Evolutionary conservation across 345 rosid species (phyloP).

Genomic region (Bruguiera parviflora): DNA sequence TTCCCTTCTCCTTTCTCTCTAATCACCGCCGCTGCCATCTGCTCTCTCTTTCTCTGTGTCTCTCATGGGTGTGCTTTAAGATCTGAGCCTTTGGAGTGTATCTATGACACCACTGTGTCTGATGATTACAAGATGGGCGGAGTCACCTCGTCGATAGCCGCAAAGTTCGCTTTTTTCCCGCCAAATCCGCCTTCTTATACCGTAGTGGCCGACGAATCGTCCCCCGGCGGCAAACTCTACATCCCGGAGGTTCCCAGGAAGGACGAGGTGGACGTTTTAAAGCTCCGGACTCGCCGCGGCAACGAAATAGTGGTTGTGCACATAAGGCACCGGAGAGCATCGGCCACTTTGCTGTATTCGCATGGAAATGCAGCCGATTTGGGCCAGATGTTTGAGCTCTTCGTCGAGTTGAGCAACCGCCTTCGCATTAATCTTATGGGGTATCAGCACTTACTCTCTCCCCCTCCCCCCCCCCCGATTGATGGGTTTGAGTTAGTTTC

Average conservation of each 20-base stretch:
- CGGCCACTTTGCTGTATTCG: constrained; percentile 74
- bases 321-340: constrained; percentile 67
- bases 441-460: constrained; percentile 31
- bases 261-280: constrained; percentile 65
- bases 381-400: constrained; percentile 93
- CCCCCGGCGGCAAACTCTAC: constrained; percentile 37
- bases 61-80: neutral
- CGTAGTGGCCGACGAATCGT: constrained; percentile 43
- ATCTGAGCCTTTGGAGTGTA: constrained; percentile 9
- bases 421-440: constrained; percentile 88
- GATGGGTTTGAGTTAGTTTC: neutral
- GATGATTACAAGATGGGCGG: constrained; percentile 75
- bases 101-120: constrained; percentile 39
- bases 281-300: constrained; percentile 71
- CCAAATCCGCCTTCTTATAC: constrained; percentile 87
- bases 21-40: constrained; percentile 8
- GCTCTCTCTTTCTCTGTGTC: neutral
- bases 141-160: constrained; percentile 93
- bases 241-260: constrained; percentile 59
- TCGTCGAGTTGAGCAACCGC: constrained; percentile 75
- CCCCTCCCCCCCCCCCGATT: neutral
- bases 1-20: neutral
- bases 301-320: constrained; percentile 79
- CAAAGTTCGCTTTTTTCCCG: constrained; percentile 97
- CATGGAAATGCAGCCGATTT: constrained; percentile 99